A percentile compares a stretch with the other conserved stretches of the same genome.
phyloP scores from a whole-genome alignment of 129 eudicot genomes.

The Arctium lappa region DNA sequence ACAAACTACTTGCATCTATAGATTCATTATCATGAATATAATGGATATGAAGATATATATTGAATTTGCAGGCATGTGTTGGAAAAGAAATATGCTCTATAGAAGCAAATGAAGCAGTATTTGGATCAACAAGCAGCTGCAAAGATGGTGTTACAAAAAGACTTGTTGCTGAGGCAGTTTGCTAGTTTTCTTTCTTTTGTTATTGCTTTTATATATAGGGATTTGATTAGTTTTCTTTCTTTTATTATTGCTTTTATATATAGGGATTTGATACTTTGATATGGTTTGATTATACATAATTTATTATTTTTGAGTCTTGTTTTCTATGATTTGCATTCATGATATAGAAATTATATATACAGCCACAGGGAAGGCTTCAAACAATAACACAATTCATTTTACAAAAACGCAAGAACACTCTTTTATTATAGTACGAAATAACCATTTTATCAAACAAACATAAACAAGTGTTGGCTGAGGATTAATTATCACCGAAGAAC shows the following conservation, averaged over 20 bases:
- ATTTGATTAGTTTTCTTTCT: background rate
- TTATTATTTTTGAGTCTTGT: background rate
- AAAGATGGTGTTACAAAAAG: background rate
- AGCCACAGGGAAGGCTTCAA: background rate
- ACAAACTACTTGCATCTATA: background rate
- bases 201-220: background rate
- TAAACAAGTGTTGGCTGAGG: no score
- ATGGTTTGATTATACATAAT: background rate
- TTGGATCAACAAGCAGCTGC: background rate
- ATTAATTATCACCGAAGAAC: no score
- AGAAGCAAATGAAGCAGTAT: conserved; percentile 7
- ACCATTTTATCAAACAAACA: no score
- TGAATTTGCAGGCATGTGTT: conserved; percentile 1
- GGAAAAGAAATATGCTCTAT: conserved; percentile 9
- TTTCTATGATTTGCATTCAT: background rate
- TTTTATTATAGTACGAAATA: no score
- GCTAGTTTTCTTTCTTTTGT: background rate
- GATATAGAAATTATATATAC: background rate
- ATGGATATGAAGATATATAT: background rate
- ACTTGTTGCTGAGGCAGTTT: conserved; percentile 8
- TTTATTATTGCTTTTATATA: background rate
- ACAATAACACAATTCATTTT: background rate
- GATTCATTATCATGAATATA: background rate
- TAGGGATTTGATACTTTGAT: background rate
- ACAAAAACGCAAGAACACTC: no score